These are phyloP conservation scores for Proliferodiscus dingleyae DNA, from an alignment of 2,329 filamentous ascomycete species.

Conservation along the genomic window DNA sequence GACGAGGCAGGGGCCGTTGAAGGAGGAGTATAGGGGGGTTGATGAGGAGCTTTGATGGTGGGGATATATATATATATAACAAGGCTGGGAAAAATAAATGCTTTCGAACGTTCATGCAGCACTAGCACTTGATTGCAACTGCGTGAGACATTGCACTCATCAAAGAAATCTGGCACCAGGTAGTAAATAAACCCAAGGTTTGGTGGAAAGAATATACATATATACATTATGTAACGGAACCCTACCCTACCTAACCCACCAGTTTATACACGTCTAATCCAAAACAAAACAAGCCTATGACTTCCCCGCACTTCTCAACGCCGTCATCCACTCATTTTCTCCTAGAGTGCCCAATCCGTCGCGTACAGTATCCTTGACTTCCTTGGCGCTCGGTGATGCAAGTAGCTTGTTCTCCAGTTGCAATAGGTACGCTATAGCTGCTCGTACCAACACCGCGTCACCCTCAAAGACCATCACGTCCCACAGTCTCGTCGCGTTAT, in stretches of 20 bases:
- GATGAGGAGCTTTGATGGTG: too few relatives aligned
- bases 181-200: too few relatives aligned
- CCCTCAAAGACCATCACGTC: conserved; percentile 82
- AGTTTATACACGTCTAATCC: neutral
- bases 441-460: conserved; percentile 65
- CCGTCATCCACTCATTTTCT: conserved; percentile 27
- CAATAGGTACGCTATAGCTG: conserved; percentile 62
- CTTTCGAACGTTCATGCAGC: too few relatives aligned
- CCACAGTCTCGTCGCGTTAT: conserved; percentile 70
- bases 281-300: conserved; percentile 1
- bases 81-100: too few relatives aligned
- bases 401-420: conserved; percentile 47
- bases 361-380: conserved; percentile 18
- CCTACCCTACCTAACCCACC: conserved; percentile 2
- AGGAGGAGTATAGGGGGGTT: too few relatives aligned
- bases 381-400: conserved; percentile 27
- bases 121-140: too few relatives aligned
- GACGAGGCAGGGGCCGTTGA: too few relatives aligned
- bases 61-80: too few relatives aligned
- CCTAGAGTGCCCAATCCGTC: conserved; percentile 12
- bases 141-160: too few relatives aligned
- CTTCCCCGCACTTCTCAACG: conserved; percentile 25
- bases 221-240: conserved; percentile 13
- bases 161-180: too few relatives aligned
- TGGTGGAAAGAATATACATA: conserved; percentile 7